Evolutionary conservation across 2,329 filamentous ascomycete species (phyloP).

Genomic region (Xylogone sp.): DNA sequence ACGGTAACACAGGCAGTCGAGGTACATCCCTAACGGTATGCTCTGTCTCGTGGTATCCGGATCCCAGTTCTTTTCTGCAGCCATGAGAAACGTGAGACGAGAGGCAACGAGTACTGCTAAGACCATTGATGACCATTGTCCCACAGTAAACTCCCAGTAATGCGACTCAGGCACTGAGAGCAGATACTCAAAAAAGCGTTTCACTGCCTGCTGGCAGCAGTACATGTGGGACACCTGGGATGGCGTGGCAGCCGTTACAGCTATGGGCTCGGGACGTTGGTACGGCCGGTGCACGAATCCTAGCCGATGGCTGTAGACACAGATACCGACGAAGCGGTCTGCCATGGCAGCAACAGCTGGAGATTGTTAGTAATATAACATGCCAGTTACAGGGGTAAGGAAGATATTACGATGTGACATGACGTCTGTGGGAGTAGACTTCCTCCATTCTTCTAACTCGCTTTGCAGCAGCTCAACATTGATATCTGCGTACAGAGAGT

Average conservation of each 20-base stretch:
- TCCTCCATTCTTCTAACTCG: slow-evolving; percentile 20
- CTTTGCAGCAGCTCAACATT: slow-evolving; percentile 20
- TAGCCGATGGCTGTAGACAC: slow-evolving; percentile 21
- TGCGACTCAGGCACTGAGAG: slow-evolving; percentile 17
- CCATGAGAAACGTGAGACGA: slow-evolving; percentile 23
- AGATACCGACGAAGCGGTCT: slow-evolving; percentile 10
- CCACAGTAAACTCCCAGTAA: slow-evolving; percentile 15
- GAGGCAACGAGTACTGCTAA: slow-evolving; percentile 17
- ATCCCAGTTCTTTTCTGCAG: slow-evolving; percentile 18
- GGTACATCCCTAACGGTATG: slow-evolving; percentile 23
- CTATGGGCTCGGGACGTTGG: not conserved
- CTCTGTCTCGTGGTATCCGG: slow-evolving; percentile 15
- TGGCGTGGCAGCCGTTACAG: not conserved
- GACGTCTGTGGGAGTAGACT: slow-evolving; percentile 10
- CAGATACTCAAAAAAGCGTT: slow-evolving; percentile 21
- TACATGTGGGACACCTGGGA: slow-evolving; percentile 10
- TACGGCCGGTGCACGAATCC: slow-evolving; percentile 20
- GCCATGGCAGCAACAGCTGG: slow-evolving; percentile 15
- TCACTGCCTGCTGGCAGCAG: slow-evolving; percentile 15
- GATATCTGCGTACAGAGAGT: slow-evolving; percentile 17
- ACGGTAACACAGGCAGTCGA: slow-evolving; percentile 23
- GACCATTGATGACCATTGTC: slow-evolving; percentile 18
- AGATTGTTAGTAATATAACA: not conserved
- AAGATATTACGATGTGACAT: slow-evolving; percentile 13
- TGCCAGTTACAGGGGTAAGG: not conserved